Base-by-base conservation (phyloP, 1,284 basidiomycete species). In the Pseudozyma pruni region DNA sequence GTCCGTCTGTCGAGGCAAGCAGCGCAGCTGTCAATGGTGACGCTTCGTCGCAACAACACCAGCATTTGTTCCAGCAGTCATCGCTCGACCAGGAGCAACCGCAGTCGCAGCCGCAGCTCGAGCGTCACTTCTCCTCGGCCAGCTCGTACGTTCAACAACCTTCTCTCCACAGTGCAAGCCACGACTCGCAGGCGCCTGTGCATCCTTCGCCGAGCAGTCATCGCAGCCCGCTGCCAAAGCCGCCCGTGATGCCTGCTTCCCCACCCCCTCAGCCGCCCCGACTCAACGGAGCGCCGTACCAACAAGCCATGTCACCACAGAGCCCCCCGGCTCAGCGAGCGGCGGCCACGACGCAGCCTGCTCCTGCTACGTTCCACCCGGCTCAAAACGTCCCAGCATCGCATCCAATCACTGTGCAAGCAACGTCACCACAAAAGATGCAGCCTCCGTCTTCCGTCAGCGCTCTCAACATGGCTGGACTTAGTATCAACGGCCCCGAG, bases 51-150 rank as follows among this genome's bases (percentile, higher is more conserved):
- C 35, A 41, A 13, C 22, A 22, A 13, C 34, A n/a, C 11, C 51
- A 39, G 31, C 39, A 46, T 2, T 16, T 8, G 17, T 27, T n/a
- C 19, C 37, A 40, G 17, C 25, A 45, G 23, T 22, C 23, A 3
- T 38, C 42, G 9, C 46, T 32, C 14, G 22, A 14, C 7, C 41
- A 33, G 20, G 20, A 46, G 9, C 38, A 49, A 37, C 43, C 32
- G 10, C 11, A 37, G 11, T 29, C 54, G 4, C 38, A 61, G 20
- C 48, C 56, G 3, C 53, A 60, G 31, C 57, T 61, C 47, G 61
- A 71, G 43, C 68, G 57, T 43, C 61, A 61, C 29, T 71, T 71
- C 25, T 71, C 68, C 1, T 71, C 68, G 1, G 68, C 68, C 27
- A 71, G 61, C 54, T 71, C 68, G 1, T 71, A 71, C 32, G 52